Evolutionary conservation across 345 rosid genomes (phyloP).

Genomic region (Hibiscus trionum): DNA sequence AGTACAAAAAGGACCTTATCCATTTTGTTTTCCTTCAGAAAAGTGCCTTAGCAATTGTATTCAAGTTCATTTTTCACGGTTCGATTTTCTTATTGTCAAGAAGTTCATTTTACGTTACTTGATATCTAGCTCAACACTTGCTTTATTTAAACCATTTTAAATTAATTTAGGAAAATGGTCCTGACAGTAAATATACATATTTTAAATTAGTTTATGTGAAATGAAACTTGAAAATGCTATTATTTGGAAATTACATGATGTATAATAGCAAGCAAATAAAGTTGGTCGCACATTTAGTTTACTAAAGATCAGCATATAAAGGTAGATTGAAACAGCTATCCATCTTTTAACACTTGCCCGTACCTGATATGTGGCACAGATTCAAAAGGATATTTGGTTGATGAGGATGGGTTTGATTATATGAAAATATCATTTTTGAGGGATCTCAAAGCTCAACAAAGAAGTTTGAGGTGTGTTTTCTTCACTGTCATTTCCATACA

Average conservation of each 20-base stretch:
- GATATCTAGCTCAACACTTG: neutral
- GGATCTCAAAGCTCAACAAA: slow-evolving; percentile 91
- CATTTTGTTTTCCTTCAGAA: slow-evolving; percentile 4
- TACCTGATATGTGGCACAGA: slow-evolving; percentile 41
- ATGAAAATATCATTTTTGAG: slow-evolving; percentile 92
- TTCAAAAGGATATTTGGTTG: slow-evolving; percentile 93
- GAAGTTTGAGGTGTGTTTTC: slow-evolving; percentile 70
- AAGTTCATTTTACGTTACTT: slow-evolving; percentile 2
- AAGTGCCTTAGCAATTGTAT: neutral
- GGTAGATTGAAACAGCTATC: slow-evolving; percentile 9
- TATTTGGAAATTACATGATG: neutral
- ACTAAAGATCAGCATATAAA: slow-evolving; percentile 4
- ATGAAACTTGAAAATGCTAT: neutral
- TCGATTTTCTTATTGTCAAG: neutral
- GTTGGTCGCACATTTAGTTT: neutral
- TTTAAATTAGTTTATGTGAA: neutral
- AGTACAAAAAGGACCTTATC: neutral
- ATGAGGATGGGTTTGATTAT: slow-evolving; percentile 95
- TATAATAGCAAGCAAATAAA: neutral
- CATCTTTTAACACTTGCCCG: slow-evolving; percentile 13
- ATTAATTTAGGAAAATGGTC: neutral
- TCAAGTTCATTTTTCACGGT: neutral
- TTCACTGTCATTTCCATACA: neutral
- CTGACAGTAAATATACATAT: neutral
- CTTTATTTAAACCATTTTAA: neutral